Evolutionary conservation across 768 basidiomycete genomes (phyloP), one percentile per base, ranked within the genome.

Genomic region (Coprinopsis strossmayeri): DNA sequence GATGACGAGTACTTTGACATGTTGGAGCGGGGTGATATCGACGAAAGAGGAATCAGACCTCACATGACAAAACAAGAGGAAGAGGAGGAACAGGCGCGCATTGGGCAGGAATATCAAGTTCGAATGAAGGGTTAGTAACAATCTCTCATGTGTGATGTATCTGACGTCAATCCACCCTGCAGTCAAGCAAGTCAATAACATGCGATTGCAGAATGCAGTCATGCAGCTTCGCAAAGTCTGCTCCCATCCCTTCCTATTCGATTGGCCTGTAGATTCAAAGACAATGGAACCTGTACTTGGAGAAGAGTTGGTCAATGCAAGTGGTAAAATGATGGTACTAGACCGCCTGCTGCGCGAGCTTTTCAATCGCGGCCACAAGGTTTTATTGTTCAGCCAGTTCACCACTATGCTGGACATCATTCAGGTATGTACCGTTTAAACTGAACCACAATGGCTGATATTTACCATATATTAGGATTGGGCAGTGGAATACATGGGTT

Each of bases 181-280:
- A 93, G 92, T 80, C 48, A 88, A 84, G 61, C 78, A 86, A 41
- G 82, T 95, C 32, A 93, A 93, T 65, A 93, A 91, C 61, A 86
- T 93, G 87, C 83, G 82, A 45, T 75, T 99, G 13, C 92, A 97
- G 62, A 99, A 98, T 59, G 78, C 82, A 10, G 83, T 97, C 49
- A 98, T 99, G 95, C 95, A 98, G 62, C 75, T 97, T 3, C 88
- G 95, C 47, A 97, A 98, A 74, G 89, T 93, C 1, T 91, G 91
- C 69, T 92, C 87, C 12, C 92, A 97, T 65, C 93, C 94, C 0
- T 88, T 88, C 70, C 67, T 92, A 4, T 94, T 95, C 61, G 83
- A 89, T 55, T 90, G 89, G 87, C 86, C 89, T 0, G 57, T 72
- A 37, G 82, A 91, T 56, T 71, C 76, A 1, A 57, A 68, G 3